Base-by-base conservation (phyloP, 257 asterid species). In the Dorcoceras hygrometricum region DNA sequence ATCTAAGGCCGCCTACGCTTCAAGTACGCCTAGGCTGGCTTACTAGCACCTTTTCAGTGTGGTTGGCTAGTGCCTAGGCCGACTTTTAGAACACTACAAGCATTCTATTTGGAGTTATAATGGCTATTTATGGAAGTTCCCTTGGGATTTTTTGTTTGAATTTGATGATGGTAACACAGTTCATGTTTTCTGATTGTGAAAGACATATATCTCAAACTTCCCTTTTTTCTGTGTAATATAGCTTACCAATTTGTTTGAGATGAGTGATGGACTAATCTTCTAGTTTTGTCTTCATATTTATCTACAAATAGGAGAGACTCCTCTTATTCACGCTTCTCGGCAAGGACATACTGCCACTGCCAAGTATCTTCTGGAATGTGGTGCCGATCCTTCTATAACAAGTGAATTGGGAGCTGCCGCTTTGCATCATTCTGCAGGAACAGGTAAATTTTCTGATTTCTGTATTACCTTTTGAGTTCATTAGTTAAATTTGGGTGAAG, bases 401-500 rank as follows among this genome's bases (percentile, higher is more conserved):
- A 94, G 99, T 79, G 93, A 81, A 69, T 60, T 88, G 69, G 99
- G 97, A 71, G 76, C 88, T 56, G 88, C 95, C 39, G 95, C 96
- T 68, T 70, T 94, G 80, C 99, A 94, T 80, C 95, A 88, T 72
- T 55, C 95, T 59, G 95, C 96, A 0, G 96, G 96, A 80, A 81
- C 74, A 76, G 99, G 99, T 93, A 67, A 36, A 54, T 24, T 23
- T 55, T 62, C 68, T 12, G 50, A n/a, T 39, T 39, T 11, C 25
- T 46, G 63, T 10, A 61, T 28, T 66, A 26, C 59, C 36, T 62
- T 39, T 64, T 23, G 8, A 43, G 28, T 59, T 20, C n/a, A 11
- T 48, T 43, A 5, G 28, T 34, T 46, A 27, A 26, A 26, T 27
- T 22, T 32, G 31, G 8, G 36, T 6, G 7, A 10, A 20, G 50